Base-by-base conservation (phyloP, 305 asterid genomes). In the Petunia hybrid region DNA sequence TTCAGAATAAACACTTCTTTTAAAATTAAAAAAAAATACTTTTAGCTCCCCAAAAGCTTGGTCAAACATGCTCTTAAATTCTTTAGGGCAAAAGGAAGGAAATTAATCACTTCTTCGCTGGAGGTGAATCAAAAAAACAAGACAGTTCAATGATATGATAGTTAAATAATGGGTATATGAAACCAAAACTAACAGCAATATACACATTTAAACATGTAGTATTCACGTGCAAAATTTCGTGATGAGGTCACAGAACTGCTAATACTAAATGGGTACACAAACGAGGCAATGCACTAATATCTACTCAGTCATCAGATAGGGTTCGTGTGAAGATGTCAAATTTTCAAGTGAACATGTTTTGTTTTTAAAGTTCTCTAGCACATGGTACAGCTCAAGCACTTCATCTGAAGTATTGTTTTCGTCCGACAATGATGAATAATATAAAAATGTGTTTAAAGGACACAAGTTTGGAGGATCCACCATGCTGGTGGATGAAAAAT, bases 371-470 rank as follows among this genome's bases (percentile, higher is more conserved):
- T 82, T 62, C 22, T 6, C 39, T 38, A 59, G 88, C 91, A 89
- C 93, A 88, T 89, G 91, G 88, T 76, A 89, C 92, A 86, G 88
- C 91, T 89, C 91, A 83, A 80, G 78, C 80, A 80, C 87, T 82
- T 83, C 83, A 74, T 76, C 56, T 80, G 40, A 83, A 65, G 70
- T 75, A 71, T 41, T 38, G 31, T 22, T 56, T 12, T 48, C 40
- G 39, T 66, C 82, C 76, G 35, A 68, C 76, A 65, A 76, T 53
- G 79, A 74, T 53, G 4, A 38, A 51, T 73, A 73, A 51, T 22
- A 42, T 16, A 43, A 10, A 53, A 53, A 53, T 51, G 64, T 43
- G n/a, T 38, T 74, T 53, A 14, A 38, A 74, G 79, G 79, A 36
- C 79, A 74, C 39, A 51, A 51, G 6, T 74, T 14, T 74, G 51